Base-by-base conservation (phyloP, 208 protist genomes). In the Leishmania lainsoni region DNA sequence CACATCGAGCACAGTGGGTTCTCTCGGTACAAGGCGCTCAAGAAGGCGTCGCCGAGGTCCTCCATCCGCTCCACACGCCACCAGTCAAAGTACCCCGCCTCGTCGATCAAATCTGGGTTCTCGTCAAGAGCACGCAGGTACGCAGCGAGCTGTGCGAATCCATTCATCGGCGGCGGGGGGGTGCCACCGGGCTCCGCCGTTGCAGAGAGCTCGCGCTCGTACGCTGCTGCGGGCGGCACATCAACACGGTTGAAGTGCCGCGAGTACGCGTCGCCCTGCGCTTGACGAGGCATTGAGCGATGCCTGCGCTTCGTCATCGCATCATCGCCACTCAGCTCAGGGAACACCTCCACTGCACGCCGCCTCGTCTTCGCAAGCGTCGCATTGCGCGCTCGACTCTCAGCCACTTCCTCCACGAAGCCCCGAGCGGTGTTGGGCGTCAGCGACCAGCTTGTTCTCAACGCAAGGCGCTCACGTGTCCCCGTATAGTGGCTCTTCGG, bases 1-100 rank as follows among this genome's bases (percentile, higher is more conserved):
- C 80, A 83, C 32, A 79, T 79, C 12, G 63, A 58, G 66, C 80
- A 83, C 22, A 83, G 71, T 1, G 80, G 80, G 65, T 83, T 73
- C 14, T 49, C 65, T 32, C 17, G 17, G 80, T 79, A 58, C 51
- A 79, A 20, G 5, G 51, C 75, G 22, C 12, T 49, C 22, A 83
- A 17, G 52, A 83, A 83, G n/a, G 74, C 42, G 16, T 14, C 65
- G 2, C 80, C 80, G 17, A 75, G 68, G 14, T 79, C 80, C 42
- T 78, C 74, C 66, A 83, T 66, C 20, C 16, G 29, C 72, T 69
- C 71, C 66, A 74, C 80, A 20, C 42, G 39, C 80, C 80, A 83
- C 80, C 80, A 83, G 56, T 83, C 74, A 26, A 83, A 79, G 54
- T 69, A 79, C 10, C 80, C 80, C 2, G 80, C 74, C 6, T 74